A percentile compares a stretch with the other conserved stretches of the same genome.
Conservation (phyloP, 176 grass and related monocot species). For the Saccharum officinarum region DNA sequence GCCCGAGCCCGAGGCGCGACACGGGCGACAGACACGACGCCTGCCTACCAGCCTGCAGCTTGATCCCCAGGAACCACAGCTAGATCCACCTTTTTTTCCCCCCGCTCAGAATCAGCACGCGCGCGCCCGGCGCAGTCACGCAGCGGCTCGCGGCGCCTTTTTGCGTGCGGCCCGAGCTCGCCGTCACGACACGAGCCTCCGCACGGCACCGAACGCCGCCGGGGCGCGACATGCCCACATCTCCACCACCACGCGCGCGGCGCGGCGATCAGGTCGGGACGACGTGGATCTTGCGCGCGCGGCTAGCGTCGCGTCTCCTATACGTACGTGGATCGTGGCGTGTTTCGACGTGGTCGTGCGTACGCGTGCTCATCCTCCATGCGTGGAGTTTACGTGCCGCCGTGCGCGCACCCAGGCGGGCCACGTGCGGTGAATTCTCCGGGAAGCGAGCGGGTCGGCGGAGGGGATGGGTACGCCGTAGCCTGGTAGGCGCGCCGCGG, state of each 20-base stretch:
- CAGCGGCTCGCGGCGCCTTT: background rate
- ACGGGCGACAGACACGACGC: background rate
- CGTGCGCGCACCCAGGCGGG: background rate
- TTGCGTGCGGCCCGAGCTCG: background rate
- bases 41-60: background rate
- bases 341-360: background rate
- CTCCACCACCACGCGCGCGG: background rate
- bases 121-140: background rate
- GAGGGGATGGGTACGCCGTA: background rate
- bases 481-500: background rate
- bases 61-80: background rate
- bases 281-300: background rate
- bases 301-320: background rate
- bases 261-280: too few relatives aligned
- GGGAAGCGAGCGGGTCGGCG: constrained; percentile 1
- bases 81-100: background rate
- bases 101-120: background rate
- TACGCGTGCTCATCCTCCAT: background rate
- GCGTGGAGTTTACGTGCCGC: constrained; percentile 29
- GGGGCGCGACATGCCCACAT: background rate
- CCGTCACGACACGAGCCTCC: background rate
- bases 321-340: background rate
- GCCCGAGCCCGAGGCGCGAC: background rate
- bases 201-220: too few relatives aligned
- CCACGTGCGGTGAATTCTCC: constrained; percentile 26